A percentile compares a stretch with the other conserved stretches of the same genome.
These are phyloP conservation scores for Fraxinus sp. DNA, from an alignment of 305 asterid species.

Conservation along the genomic window DNA sequence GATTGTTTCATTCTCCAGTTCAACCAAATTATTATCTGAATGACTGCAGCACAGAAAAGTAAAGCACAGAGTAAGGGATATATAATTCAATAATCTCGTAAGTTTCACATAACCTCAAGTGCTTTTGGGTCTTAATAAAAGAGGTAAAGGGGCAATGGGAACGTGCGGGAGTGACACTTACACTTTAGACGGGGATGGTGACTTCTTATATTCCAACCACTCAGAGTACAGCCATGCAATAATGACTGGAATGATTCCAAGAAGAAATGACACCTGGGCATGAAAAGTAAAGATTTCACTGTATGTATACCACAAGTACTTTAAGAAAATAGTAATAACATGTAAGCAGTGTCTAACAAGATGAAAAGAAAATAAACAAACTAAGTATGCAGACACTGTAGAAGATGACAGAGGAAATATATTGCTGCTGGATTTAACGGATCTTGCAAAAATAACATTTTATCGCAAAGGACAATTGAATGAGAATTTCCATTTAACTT, in stretches of 20 bases:
- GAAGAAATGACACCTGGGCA: slow-evolving; percentile 83
- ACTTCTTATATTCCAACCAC: slow-evolving; percentile 70
- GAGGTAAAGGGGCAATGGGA: background rate
- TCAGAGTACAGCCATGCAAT: slow-evolving; percentile 84
- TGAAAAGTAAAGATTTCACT: slow-evolving; percentile 20
- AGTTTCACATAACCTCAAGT: background rate
- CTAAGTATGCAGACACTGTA: background rate
- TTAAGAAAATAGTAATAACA: slow-evolving; percentile 9
- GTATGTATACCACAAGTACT: slow-evolving; percentile 8
- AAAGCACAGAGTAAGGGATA: slow-evolving; percentile 18
- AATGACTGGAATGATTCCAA: slow-evolving; percentile 73
- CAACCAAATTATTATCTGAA: slow-evolving; percentile 76
- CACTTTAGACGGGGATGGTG: slow-evolving; percentile 65
- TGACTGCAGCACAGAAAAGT: slow-evolving; percentile 54
- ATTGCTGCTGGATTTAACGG: background rate
- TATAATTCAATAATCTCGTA: background rate
- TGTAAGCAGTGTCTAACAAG: slow-evolving; percentile 8
- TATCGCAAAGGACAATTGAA: background rate
- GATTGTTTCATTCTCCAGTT: slow-evolving; percentile 52
- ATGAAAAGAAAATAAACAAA: background rate
- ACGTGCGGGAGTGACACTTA: slow-evolving; percentile 34
- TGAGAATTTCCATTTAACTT: background rate
- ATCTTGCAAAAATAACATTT: background rate
- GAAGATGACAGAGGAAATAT: background rate
- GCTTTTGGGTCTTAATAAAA: background rate